Percentiles rank a stretch among this genome's conserved stretches.
Conservation (phyloP, 768 basidiomycete species). For the Mycena galopus region DNA sequence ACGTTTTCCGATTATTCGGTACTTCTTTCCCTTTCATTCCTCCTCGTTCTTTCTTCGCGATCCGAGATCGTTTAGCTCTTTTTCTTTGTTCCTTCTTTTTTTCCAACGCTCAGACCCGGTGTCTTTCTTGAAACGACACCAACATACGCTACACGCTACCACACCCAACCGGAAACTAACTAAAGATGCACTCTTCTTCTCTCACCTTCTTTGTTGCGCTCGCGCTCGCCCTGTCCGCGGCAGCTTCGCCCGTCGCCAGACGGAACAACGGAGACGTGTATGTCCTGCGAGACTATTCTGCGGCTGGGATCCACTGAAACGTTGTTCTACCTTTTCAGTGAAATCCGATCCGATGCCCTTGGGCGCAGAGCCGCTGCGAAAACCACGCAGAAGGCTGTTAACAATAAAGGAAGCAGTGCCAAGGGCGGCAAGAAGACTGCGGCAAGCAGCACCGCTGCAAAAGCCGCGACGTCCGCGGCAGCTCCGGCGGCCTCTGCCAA, state of each 20-base stretch:
- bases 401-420: too few species aligned
- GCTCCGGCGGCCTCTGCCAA: too few species aligned
- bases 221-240: not conserved
- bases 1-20: not conserved
- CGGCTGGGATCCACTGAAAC: not conserved
- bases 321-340: not conserved
- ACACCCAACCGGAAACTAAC: too few species aligned
- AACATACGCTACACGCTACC: too few species aligned
- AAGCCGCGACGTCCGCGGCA: too few species aligned
- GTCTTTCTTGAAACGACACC: too few species aligned
- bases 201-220: not conserved
- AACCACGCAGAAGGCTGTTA: too few species aligned
- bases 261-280: not conserved
- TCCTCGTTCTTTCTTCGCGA: not conserved
- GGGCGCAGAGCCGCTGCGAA: too few species aligned
- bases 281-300: not conserved
- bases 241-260: not conserved
- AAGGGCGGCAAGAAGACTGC: not conserved
- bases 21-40: not conserved
- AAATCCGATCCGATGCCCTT: not conserved
- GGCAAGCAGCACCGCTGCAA: not conserved
- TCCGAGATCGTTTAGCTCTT: not conserved
- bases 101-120: too few species aligned
- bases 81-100: not conserved
- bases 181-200: too few species aligned